Conservation (phyloP, 2,329 filamentous ascomycete species). For the Sclerotiophoma versabilis region DNA sequence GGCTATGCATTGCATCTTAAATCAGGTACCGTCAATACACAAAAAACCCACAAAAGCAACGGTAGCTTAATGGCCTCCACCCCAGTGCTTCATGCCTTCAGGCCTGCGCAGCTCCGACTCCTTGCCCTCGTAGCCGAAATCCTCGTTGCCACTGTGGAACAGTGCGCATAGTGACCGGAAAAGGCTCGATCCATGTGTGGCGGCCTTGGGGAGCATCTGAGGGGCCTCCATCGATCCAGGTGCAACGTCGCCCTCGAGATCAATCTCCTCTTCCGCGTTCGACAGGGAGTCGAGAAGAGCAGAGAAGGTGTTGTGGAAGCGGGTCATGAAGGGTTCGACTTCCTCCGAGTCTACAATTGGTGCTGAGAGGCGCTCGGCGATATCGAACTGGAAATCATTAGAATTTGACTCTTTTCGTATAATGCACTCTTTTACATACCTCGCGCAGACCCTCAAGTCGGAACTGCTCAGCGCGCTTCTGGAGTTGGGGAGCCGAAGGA, state of each 20-base stretch:
- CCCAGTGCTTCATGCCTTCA: conserved; percentile 43
- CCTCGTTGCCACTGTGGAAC: conserved; percentile 30
- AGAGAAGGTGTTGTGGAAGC: conserved; percentile 32
- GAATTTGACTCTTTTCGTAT: background rate
- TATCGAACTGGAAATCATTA: conserved; percentile 39
- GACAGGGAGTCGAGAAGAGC: conserved; percentile 26
- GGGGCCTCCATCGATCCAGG: conserved; percentile 46
- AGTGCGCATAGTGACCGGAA: conserved; percentile 33
- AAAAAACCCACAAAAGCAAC: background rate
- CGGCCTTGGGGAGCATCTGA: conserved; percentile 39
- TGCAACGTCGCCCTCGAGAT: conserved; percentile 45
- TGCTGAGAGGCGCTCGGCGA: conserved; percentile 39
- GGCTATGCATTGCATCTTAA: background rate
- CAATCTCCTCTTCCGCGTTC: conserved; percentile 27
- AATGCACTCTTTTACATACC: conserved; percentile 22
- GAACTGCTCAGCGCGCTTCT: conserved; percentile 43
- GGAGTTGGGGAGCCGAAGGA: conserved; percentile 42
- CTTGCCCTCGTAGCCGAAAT: conserved; percentile 46
- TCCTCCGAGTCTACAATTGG: conserved; percentile 25
- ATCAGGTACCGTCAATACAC: background rate
- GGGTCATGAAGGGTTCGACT: conserved; percentile 24
- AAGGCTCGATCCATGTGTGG: conserved; percentile 21
- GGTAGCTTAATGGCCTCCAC: conserved; percentile 10
- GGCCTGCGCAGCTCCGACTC: conserved; percentile 44
- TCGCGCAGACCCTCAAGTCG: conserved; percentile 45